Evolutionary conservation across 805 yeast species (phyloP), one percentile per base, ranked within the genome.

Genomic region (Starmerella gropengiesseri): DNA sequence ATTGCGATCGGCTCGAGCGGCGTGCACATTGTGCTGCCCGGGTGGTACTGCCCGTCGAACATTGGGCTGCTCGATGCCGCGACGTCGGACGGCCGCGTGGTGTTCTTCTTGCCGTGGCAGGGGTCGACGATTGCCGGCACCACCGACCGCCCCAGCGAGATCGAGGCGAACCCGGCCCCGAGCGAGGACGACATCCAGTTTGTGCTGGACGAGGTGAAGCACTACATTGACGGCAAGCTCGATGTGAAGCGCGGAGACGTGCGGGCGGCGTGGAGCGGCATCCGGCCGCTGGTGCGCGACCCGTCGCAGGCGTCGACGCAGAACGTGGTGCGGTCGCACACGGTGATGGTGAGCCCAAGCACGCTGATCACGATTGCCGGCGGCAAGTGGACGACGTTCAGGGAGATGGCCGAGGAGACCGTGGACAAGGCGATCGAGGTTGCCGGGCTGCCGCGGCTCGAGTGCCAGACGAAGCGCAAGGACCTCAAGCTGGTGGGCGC

Each of bases 51-150:
- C 63, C 93, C 96, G 41, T 73, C 73, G 59, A 77, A 77, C 50
- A 74, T 84, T 72, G 97, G 97, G 50, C 70, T 87, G 50, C 70
- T 87, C 46, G 96, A 87, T 64, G 94, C 95, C 36, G 73, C 83
- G 35, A 87, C 97, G 37, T 69, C 89, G 26, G 97, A 87, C 60
- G 96, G 96, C 45, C 77, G 97, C 64, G 96, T 87, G 41, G 82
- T 89, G 81, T 87, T 87, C 67, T 87, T 89, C 69, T 70, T 87
- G 62, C 97, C 97, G 54, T 87, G 96, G 96, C 95, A 86, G 68
- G 95, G 95, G 5, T 82, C 86, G 62, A 94, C 87, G 26, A 70
- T 87, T 52, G 95, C 95, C 45, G 97, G 97, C 60, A 87, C 97
- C 48, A 87, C 97, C 43, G 97, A 87, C 66, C 80, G 84, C 40